Conservation (phyloP, 352 stramenopile genomes). For the Pythium scleroteichum region DNA sequence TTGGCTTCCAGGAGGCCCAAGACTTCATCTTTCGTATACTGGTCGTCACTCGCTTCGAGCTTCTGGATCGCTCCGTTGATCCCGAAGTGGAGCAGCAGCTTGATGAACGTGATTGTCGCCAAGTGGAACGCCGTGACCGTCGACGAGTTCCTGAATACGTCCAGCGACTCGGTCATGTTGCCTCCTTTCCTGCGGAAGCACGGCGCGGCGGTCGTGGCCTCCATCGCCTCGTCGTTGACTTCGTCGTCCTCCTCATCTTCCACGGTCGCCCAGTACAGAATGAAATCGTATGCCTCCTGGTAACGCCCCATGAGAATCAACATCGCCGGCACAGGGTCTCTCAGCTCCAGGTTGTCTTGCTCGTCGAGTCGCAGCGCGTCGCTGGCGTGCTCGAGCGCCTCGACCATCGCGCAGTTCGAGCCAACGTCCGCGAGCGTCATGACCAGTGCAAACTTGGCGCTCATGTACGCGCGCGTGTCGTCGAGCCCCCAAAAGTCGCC, state of each 20-base stretch:
- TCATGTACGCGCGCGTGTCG: slow-evolving; percentile 11
- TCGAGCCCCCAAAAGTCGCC: slow-evolving; percentile 2
- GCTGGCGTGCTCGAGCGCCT: background rate
- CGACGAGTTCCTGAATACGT: slow-evolving; percentile 3
- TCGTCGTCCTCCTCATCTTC: slow-evolving; percentile 4
- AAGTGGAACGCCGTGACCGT: background rate
- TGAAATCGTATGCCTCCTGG: slow-evolving; percentile 4
- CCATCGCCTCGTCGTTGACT: background rate
- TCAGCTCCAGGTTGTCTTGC: background rate
- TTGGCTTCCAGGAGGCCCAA: background rate
- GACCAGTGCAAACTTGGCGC: background rate
- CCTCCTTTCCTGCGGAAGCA: slow-evolving; percentile 8
- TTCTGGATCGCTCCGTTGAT: slow-evolving; percentile 5
- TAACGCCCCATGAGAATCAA: background rate
- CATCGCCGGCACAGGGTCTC: background rate
- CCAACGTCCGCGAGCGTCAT: slow-evolving; percentile 3
- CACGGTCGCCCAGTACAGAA: background rate
- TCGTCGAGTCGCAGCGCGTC: slow-evolving; percentile 9
- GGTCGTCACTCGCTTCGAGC: background rate
- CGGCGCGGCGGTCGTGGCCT: background rate
- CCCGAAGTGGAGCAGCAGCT: slow-evolving; percentile 5
- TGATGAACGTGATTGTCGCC: slow-evolving; percentile 8
- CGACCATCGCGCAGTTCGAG: background rate
- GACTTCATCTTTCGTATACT: background rate
- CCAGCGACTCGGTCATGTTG: slow-evolving; percentile 7